A percentile compares a stretch with the other conserved stretches of the same genome.
Evolutionary conservation across 176 grass and related monocot species (phyloP).

Genomic region (Eragrostis nindensis): DNA sequence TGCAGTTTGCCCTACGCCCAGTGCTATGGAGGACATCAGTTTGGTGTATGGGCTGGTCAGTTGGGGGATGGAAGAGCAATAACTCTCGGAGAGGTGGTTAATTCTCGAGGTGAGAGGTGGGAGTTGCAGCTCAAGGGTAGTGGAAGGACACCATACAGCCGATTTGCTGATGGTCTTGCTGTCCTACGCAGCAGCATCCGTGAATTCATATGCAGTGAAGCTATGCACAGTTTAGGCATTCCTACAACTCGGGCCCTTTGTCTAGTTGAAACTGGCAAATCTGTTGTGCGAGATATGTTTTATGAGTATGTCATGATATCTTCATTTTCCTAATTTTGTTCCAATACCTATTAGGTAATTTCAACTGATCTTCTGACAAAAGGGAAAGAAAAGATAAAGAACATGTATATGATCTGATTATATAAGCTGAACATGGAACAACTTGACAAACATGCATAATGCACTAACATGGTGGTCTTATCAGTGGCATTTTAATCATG

Average conservation of each 20-base stretch:
- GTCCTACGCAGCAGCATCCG: conserved; percentile 94
- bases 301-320: conserved; percentile 84
- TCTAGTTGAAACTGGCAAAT: conserved; percentile 88
- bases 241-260: conserved; percentile 89
- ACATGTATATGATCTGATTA: background rate
- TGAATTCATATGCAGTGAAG: conserved; percentile 96
- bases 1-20: conserved; percentile 87
- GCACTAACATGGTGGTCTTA: background rate
- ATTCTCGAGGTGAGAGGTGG: conserved; percentile 82
- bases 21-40: conserved; percentile 96
- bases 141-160: conserved; percentile 93
- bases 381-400: background rate
- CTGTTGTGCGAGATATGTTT: conserved; percentile 92
- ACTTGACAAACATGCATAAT: background rate
- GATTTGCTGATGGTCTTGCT: conserved; percentile 94
- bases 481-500: background rate
- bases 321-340: conserved; percentile 8
- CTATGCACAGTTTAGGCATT: conserved; percentile 94
- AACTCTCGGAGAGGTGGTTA: conserved; percentile 85
- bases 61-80: conserved; percentile 92
- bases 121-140: conserved; percentile 96
- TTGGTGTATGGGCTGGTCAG: conserved; percentile 95
- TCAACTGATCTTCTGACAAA: background rate
- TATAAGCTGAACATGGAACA: conserved; percentile 19
- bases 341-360: background rate